Evolutionary conservation across 208 protist genomes (phyloP).

Genomic region (Wallacemonas collosoma): DNA sequence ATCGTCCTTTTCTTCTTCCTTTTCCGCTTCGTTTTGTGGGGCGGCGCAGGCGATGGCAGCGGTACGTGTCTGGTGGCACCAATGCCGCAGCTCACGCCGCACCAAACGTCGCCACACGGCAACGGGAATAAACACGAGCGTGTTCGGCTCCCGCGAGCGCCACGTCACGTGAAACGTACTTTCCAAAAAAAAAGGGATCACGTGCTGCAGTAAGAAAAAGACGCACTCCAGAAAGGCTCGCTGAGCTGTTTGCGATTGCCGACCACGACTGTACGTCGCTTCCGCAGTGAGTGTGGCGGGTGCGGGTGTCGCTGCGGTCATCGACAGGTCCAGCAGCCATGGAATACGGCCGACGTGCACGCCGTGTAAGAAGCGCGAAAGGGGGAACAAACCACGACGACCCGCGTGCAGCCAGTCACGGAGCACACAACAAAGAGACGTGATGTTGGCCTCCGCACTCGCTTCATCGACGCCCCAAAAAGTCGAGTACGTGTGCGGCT

Average conservation of each 20-base stretch:
- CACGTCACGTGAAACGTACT: conserved; percentile 66
- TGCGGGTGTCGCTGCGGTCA: background rate
- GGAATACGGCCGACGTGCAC: conserved; percentile 61
- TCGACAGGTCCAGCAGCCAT: conserved; percentile 60
- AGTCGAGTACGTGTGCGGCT: background rate
- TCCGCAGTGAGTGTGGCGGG: background rate
- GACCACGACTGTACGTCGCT: background rate
- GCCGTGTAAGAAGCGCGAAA: conserved; percentile 53
- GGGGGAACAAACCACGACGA: conserved; percentile 39
- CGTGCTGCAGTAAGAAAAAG: conserved; percentile 67
- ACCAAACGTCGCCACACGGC: conserved; percentile 55
- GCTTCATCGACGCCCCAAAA: conserved; percentile 47
- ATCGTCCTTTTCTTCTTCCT: too few species aligned
- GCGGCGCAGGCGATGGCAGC: background rate
- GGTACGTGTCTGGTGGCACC: background rate
- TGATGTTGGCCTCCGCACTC: conserved; percentile 25
- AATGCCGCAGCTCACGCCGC: conserved; percentile 39
- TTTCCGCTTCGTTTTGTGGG: too few species aligned
- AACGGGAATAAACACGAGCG: conserved; percentile 55
- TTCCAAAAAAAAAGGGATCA: conserved; percentile 61
- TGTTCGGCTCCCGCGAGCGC: conserved; percentile 44
- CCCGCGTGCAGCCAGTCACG: conserved; percentile 53
- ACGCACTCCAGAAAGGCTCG: conserved; percentile 63
- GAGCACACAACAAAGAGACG: conserved; percentile 31
- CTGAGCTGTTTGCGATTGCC: conserved; percentile 37